A percentile compares a stretch with the other conserved stretches of the same genome.
Evolutionary conservation across 202 grass and related monocot species (phyloP).

Genomic region (Zoysia matrella): DNA sequence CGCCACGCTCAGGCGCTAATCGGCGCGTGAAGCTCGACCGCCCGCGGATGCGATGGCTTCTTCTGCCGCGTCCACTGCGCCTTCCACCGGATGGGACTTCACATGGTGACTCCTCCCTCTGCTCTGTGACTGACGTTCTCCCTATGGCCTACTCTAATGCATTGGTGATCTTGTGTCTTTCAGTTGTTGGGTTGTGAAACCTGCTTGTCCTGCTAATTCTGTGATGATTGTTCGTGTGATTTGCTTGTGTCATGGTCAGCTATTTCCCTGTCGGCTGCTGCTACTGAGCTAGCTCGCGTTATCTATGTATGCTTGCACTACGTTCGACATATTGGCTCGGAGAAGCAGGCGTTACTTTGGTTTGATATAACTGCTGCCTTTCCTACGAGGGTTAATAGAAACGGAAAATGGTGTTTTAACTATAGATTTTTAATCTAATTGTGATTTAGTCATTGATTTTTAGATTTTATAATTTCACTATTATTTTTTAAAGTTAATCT

Average conservation of each 20-base stretch:
- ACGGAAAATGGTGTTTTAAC: too few species aligned
- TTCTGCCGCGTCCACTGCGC: not conserved
- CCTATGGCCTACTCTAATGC: too few species aligned
- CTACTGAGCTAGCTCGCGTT: not conserved
- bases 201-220: not conserved
- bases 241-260: not conserved
- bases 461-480: too few species aligned
- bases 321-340: constrained; percentile 29
- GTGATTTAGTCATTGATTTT: too few species aligned
- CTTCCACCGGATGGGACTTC: constrained; percentile 38
- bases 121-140: not conserved
- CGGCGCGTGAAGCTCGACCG: not conserved
- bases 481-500: too few species aligned
- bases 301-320: not conserved
- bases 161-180: not conserved
- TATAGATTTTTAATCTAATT: too few species aligned
- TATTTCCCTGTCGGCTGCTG: not conserved
- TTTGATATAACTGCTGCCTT: too few species aligned
- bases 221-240: not conserved
- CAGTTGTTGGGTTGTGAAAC: not conserved
- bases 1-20: not conserved
- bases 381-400: too few species aligned
- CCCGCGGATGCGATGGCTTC: not conserved
- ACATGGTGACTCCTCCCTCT: constrained; percentile 20
- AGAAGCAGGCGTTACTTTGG: not conserved